A percentile compares a stretch with the other conserved stretches of the same genome.
phyloP scores from a whole-genome alignment of 139 green algal species.

The Zygnema cylindricum region DNA sequence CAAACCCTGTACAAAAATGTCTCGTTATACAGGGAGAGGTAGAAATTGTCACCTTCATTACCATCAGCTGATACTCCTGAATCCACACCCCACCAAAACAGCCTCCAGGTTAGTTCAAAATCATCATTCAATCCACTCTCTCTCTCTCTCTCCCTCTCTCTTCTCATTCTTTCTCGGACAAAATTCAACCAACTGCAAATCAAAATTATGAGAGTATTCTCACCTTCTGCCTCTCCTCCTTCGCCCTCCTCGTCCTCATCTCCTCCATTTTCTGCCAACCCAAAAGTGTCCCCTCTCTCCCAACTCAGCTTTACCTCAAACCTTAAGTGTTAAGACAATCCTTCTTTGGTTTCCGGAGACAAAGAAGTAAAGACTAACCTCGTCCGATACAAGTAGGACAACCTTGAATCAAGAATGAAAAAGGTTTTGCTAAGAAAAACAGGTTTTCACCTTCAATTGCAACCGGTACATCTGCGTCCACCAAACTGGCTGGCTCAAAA shows the following conservation, averaged over 20 bases:
- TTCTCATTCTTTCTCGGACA: neutral
- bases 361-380: no score
- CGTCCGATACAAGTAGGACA: no score
- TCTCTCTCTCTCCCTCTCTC: neutral
- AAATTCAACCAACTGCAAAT: neutral
- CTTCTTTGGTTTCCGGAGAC: no score
- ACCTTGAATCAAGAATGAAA: no score
- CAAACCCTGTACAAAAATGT: no score
- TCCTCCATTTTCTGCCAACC: neutral
- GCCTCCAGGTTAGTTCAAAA: neutral
- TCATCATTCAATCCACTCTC: neutral
- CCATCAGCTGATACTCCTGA: neutral
- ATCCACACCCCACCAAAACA: neutral
- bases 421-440: neutral
- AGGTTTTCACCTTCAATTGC: slow-evolving; percentile 26
- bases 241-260: neutral
- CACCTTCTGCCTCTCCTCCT: neutral
- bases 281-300: neutral
- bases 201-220: neutral
- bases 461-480: slow-evolving; percentile 37
- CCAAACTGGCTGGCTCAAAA: neutral
- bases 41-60: neutral
- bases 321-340: no score
- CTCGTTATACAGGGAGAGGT: neutral
- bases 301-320: neutral